Percentiles rank a stretch among this genome's conserved stretches.
Conservation (phyloP, 306 rosid genomes). For the Trifolium pratense region DNA sequence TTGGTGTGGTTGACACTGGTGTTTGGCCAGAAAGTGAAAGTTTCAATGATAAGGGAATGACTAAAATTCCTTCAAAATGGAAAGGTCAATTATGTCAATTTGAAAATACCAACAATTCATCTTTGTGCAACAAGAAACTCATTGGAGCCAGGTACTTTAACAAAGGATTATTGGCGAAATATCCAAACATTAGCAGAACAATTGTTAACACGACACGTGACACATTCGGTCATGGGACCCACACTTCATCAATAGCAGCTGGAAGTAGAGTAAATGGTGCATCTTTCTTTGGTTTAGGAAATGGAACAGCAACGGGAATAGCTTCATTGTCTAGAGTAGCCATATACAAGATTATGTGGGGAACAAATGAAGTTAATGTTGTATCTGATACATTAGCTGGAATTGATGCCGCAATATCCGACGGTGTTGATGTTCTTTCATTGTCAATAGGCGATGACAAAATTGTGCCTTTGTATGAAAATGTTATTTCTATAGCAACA, state of each 20-base stretch:
- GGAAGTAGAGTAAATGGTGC: slow-evolving; percentile 59
- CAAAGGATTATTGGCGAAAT: slow-evolving; percentile 54
- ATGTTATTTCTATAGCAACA: slow-evolving; percentile 77
- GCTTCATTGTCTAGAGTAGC: slow-evolving; percentile 74
- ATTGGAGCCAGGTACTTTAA: slow-evolving; percentile 78
- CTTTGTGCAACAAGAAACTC: slow-evolving; percentile 78
- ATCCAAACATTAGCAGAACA: slow-evolving; percentile 29
- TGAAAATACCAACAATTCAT: slow-evolving; percentile 23
- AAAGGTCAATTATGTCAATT: slow-evolving; percentile 61
- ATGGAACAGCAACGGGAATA: slow-evolving; percentile 63
- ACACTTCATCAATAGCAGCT: slow-evolving; percentile 71
- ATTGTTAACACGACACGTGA: slow-evolving; percentile 61
- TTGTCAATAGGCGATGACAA: slow-evolving; percentile 61
- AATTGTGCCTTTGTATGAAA: slow-evolving; percentile 49
- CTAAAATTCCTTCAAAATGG: slow-evolving; percentile 65
- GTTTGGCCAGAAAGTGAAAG: too few relatives aligned
- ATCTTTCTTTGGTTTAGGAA: slow-evolving; percentile 69
- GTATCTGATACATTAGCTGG: slow-evolving; percentile 72
- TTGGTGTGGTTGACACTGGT: too few relatives aligned
- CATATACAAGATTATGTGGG: slow-evolving; percentile 72
- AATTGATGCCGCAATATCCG: slow-evolving; percentile 69
- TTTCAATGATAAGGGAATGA: slow-evolving; percentile 52
- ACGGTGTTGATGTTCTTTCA: slow-evolving; percentile 78
- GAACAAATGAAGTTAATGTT: slow-evolving; percentile 3
- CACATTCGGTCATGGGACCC: slow-evolving; percentile 75